Conservation (phyloP, 2,329 filamentous ascomycete species). For the Colletotrichum lupini region DNA sequence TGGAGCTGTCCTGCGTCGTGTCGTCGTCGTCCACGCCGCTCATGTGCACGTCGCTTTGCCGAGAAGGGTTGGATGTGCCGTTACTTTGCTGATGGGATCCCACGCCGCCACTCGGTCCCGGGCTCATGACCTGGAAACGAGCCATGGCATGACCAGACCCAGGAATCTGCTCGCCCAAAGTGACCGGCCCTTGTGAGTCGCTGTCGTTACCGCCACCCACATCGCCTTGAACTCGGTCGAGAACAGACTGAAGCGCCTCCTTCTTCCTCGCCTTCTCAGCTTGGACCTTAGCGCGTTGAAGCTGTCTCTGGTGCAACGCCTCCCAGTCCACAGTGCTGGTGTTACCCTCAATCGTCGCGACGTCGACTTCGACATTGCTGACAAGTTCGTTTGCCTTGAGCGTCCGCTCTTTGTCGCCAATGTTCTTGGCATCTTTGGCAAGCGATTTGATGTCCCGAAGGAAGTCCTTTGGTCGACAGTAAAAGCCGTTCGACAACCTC, state of each 20-base stretch:
- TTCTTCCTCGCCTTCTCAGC: conserved; percentile 73
- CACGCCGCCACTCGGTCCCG: conserved; percentile 67
- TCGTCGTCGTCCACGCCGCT: conserved; percentile 62
- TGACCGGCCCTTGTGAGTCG: conserved; percentile 66
- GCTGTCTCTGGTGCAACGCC: conserved; percentile 79
- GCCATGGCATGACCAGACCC: conserved; percentile 60
- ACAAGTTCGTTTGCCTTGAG: conserved; percentile 92
- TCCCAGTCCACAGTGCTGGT: conserved; percentile 82
- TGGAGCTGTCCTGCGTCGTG: conserved; percentile 57
- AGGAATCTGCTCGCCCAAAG: conserved; percentile 73
- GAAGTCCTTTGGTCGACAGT: conserved; percentile 91
- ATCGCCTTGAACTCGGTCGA: conserved; percentile 63
- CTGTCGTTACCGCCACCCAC: conserved; percentile 61
- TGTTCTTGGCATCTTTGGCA: conserved; percentile 83
- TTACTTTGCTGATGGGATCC: conserved; percentile 61
- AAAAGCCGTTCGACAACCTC: conserved; percentile 95
- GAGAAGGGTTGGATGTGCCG: conserved; percentile 63
- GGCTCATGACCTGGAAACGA: conserved; percentile 66
- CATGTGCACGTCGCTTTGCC: conserved; percentile 71
- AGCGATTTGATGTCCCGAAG: conserved; percentile 86
- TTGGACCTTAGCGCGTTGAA: conserved; percentile 69
- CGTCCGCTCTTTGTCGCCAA: conserved; percentile 84
- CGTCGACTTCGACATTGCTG: conserved; percentile 94
- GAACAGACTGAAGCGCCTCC: conserved; percentile 67
- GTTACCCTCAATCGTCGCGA: conserved; percentile 78